Percentiles rank a stretch among this genome's conserved stretches.
Evolutionary conservation across 768 basidiomycete genomes (phyloP).

Genomic region (Hericium coralloides): DNA sequence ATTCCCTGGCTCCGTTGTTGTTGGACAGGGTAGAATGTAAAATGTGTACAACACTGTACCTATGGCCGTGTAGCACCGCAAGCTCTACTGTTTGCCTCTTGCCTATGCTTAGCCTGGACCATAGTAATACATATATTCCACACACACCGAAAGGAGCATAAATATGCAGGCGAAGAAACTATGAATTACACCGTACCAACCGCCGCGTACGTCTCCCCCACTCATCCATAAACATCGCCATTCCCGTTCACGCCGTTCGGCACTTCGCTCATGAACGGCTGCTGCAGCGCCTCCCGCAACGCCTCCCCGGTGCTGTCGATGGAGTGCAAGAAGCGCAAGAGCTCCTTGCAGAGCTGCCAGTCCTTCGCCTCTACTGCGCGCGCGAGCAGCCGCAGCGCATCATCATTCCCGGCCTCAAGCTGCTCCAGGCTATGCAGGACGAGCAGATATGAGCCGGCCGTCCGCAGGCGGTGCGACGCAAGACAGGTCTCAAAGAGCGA

Average conservation of each 20-base stretch:
- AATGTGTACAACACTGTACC: too few species aligned
- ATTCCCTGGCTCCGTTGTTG: neutral
- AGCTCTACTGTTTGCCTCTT: too few species aligned
- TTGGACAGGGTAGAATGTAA: neutral
- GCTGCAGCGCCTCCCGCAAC: conserved; percentile 49
- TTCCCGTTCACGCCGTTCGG: neutral
- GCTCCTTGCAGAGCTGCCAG: conserved; percentile 86
- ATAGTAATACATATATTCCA: too few species aligned
- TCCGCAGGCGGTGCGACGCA: conserved; percentile 61
- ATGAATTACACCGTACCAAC: neutral
- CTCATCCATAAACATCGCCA: neutral
- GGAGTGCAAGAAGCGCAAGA: conserved; percentile 86
- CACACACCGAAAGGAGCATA: too few species aligned
- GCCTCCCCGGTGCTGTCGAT: conserved; percentile 81
- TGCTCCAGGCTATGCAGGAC: conserved; percentile 93
- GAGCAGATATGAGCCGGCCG: conserved; percentile 87
- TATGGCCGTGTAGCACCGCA: too few species aligned
- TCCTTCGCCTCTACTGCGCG: conserved; percentile 71
- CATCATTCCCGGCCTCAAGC: conserved; percentile 66
- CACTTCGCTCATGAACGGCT: conserved; percentile 33
- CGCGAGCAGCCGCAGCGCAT: conserved; percentile 74
- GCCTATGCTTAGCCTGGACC: too few species aligned
- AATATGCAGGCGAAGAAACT: too few species aligned
- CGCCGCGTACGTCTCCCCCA: neutral
- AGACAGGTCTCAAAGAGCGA: conserved; percentile 83